Evolutionary conservation across 2,329 filamentous ascomycete genomes (phyloP).

Genomic region (Scedosporium aurantiacum): DNA sequence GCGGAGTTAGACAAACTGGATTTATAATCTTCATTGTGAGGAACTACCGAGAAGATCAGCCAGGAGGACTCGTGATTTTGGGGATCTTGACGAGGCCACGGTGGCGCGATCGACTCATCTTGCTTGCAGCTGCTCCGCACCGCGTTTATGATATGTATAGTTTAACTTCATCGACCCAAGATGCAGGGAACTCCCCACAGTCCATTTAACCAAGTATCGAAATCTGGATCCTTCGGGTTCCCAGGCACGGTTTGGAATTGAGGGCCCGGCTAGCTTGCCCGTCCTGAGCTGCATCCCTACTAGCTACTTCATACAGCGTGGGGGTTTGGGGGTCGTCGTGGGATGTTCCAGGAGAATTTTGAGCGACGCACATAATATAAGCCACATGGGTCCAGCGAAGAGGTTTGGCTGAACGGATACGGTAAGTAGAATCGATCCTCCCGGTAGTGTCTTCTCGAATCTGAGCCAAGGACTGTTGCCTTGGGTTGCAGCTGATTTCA

Average conservation of each 20-base stretch:
- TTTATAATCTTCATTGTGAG: too few species aligned
- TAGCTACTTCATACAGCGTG: not conserved
- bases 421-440: too few species aligned
- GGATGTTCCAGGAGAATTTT: not conserved
- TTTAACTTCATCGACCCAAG: too few species aligned
- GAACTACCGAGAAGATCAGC: too few species aligned
- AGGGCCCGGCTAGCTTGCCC: not conserved
- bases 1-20: too few species aligned
- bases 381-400: not conserved
- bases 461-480: too few species aligned
- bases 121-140: not conserved
- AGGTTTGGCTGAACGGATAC: not conserved
- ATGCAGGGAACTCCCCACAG: too few species aligned
- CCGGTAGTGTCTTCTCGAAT: too few species aligned
- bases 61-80: too few species aligned
- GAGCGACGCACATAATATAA: conserved; percentile 1
- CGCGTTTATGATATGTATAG: too few species aligned
- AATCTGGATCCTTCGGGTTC: not conserved
- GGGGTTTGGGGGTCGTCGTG: not conserved
- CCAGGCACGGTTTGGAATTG: not conserved
- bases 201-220: not conserved
- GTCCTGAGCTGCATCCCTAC: not conserved
- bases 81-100: not conserved
- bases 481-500: too few species aligned
- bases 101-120: not conserved